phyloP scores from a whole-genome alignment of 331 rosid species.

The Quercus tomentella region DNA sequence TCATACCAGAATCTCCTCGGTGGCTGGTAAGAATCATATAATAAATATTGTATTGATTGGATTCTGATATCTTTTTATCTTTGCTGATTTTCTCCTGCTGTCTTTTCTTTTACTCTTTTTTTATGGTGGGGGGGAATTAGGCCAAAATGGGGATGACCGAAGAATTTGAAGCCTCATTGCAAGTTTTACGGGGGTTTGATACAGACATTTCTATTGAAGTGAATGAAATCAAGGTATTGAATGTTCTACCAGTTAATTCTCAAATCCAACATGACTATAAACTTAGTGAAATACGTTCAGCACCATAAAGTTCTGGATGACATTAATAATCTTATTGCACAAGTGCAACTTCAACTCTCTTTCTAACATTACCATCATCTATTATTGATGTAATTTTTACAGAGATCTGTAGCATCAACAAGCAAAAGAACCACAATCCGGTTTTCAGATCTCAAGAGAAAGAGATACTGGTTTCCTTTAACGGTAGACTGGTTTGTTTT shows the following conservation, averaged over 20 bases:
- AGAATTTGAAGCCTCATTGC: slow-evolving; percentile 81
- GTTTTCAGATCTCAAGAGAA: slow-evolving; percentile 73
- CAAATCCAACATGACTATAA: not conserved
- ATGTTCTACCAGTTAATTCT: not conserved
- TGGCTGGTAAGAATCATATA: slow-evolving; percentile 69
- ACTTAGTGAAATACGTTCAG: not conserved
- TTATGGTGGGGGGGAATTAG: slow-evolving; percentile 23
- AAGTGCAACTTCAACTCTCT: not conserved
- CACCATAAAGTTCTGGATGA: not conserved
- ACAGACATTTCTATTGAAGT: slow-evolving; percentile 78
- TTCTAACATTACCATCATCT: slow-evolving; percentile 2
- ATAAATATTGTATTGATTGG: slow-evolving; percentile 7
- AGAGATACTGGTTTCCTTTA: slow-evolving; percentile 82
- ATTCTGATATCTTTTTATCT: slow-evolving; percentile 10
- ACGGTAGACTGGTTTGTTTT: slow-evolving; percentile 34
- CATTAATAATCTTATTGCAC: not conserved
- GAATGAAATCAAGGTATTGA: slow-evolving; percentile 72
- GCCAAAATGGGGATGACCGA: slow-evolving; percentile 95
- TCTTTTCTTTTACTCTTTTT: not conserved
- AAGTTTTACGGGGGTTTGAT: slow-evolving; percentile 80
- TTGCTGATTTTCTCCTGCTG: slow-evolving; percentile 15
- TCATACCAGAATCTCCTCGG: slow-evolving; percentile 88
- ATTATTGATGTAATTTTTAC: slow-evolving; percentile 22
- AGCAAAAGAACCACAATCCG: slow-evolving; percentile 56
- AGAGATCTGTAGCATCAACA: slow-evolving; percentile 66